Percentiles rank a stretch among this genome's conserved stretches.
Conservation (phyloP, 1,284 basidiomycete genomes). For the Wolfiporia cocos region DNA sequence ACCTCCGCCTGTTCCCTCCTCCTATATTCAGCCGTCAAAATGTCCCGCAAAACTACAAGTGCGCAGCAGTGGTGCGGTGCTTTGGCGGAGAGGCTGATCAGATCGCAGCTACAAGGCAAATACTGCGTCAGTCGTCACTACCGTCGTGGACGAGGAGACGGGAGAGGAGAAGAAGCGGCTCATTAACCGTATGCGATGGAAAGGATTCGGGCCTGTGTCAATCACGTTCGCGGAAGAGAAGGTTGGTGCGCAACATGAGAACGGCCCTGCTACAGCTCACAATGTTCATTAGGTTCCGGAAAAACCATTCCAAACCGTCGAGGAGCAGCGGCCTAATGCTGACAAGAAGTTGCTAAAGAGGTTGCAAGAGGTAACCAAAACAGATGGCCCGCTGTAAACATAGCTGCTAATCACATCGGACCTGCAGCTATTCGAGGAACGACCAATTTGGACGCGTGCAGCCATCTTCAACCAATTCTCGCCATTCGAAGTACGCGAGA, state of each 20-base stretch:
- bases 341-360: slow-evolving; percentile 53
- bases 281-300: slow-evolving; percentile 49
- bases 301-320: slow-evolving; percentile 53
- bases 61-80: slow-evolving; percentile 12
- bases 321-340: slow-evolving; percentile 48
- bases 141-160: slow-evolving; percentile 61
- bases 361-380: slow-evolving; percentile 53
- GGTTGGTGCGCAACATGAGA: slow-evolving; percentile 28
- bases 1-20: slow-evolving; percentile 73
- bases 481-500: slow-evolving; percentile 59
- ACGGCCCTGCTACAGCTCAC: neutral
- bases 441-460: slow-evolving; percentile 87
- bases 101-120: slow-evolving; percentile 67
- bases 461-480: slow-evolving; percentile 82
- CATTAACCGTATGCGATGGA: slow-evolving; percentile 77
- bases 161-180: slow-evolving; percentile 78
- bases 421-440: slow-evolving; percentile 53
- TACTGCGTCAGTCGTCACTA: slow-evolving; percentile 62
- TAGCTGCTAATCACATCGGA: neutral
- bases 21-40: slow-evolving; percentile 78
- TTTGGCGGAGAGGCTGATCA: neutral
- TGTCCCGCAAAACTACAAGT: slow-evolving; percentile 79
- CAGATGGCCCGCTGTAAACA: too few relatives aligned
- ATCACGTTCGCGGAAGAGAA: slow-evolving; percentile 61
- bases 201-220: slow-evolving; percentile 66